These are phyloP conservation scores for Chaetomidium leptoderma DNA, from an alignment of 495 filamentous ascomycete species.

Conservation along the genomic window DNA sequence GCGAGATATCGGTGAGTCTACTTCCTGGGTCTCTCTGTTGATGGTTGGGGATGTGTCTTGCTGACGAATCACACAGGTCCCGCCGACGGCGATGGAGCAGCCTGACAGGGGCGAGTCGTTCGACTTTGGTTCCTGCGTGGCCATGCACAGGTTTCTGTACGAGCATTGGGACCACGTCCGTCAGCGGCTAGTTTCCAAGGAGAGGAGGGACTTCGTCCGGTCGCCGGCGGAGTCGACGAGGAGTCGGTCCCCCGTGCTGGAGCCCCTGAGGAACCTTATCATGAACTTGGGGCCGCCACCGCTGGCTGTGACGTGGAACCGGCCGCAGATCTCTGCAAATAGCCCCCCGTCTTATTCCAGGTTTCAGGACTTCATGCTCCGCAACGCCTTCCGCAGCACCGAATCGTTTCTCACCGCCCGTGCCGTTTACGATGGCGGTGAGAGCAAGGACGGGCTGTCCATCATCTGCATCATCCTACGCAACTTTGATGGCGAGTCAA, in stretches of 20 bases:
- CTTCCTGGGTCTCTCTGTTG: neutral
- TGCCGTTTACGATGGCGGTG: conserved; percentile 63
- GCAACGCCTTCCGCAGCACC: conserved; percentile 57
- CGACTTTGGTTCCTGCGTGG: conserved; percentile 63
- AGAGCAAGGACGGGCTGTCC: conserved; percentile 62
- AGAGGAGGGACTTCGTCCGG: conserved; percentile 48
- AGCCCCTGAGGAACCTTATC: conserved; percentile 54
- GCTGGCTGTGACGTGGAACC: conserved; percentile 59
- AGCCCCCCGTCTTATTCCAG: conserved; percentile 57
- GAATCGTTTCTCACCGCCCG: conserved; percentile 56
- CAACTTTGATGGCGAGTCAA: conserved; percentile 55
- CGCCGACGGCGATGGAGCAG: conserved; percentile 36
- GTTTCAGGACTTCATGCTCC: conserved; percentile 67
- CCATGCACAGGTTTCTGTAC: conserved; percentile 61
- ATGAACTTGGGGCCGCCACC: conserved; percentile 60
- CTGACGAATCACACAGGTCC: conserved; percentile 28
- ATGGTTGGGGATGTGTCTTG: neutral
- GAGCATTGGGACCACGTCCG: conserved; percentile 65
- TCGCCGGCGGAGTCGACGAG: conserved; percentile 47
- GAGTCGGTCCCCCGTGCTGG: conserved; percentile 45
- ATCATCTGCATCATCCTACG: conserved; percentile 64
- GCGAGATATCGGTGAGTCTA: conserved; percentile 54
- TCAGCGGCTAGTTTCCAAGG: conserved; percentile 56
- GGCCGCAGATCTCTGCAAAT: conserved; percentile 55
- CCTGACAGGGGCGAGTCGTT: conserved; percentile 48